Conservation (phyloP, 208 protist species). For the Crithidia acanthocephali region DNA sequence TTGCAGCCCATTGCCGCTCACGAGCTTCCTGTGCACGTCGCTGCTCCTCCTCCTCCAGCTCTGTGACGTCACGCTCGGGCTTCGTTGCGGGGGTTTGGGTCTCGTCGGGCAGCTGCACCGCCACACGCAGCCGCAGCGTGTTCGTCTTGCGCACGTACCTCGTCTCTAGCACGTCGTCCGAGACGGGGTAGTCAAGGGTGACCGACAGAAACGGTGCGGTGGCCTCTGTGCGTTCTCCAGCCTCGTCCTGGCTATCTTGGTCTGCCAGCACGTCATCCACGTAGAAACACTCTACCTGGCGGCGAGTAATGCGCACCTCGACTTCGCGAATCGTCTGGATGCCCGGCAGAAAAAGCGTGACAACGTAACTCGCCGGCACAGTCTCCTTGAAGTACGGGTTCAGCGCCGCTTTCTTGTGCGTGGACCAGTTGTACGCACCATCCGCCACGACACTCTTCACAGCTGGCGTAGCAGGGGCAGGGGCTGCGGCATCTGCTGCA, state of each 20-base stretch:
- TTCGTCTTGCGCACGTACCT: constrained; percentile 82
- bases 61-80: constrained; percentile 59
- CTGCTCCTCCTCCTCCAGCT: constrained; percentile 77
- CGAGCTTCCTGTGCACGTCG: constrained; percentile 30
- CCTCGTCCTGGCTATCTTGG: not conserved
- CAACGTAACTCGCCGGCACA: constrained; percentile 65
- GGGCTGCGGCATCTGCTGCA: too few species aligned
- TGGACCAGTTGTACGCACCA: constrained; percentile 83
- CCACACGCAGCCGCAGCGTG: constrained; percentile 58
- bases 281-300: constrained; percentile 61
- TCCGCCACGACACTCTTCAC: constrained; percentile 46
- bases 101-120: constrained; percentile 81
- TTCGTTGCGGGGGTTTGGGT: constrained; percentile 40
- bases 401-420: constrained; percentile 59
- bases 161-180: constrained; percentile 59
- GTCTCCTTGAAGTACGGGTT: constrained; percentile 81
- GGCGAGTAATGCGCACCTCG: constrained; percentile 62
- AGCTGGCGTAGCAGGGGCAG: constrained; percentile 16
- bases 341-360: constrained; percentile 76
- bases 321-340: constrained; percentile 82
- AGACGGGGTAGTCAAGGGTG: constrained; percentile 80
- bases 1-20: constrained; percentile 37
- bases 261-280: constrained; percentile 50
- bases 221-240: not conserved
- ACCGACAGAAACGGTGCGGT: constrained; percentile 46